Evolutionary conservation across 1,139 yeast species (phyloP).

Genomic region (Taphrina deformans): DNA sequence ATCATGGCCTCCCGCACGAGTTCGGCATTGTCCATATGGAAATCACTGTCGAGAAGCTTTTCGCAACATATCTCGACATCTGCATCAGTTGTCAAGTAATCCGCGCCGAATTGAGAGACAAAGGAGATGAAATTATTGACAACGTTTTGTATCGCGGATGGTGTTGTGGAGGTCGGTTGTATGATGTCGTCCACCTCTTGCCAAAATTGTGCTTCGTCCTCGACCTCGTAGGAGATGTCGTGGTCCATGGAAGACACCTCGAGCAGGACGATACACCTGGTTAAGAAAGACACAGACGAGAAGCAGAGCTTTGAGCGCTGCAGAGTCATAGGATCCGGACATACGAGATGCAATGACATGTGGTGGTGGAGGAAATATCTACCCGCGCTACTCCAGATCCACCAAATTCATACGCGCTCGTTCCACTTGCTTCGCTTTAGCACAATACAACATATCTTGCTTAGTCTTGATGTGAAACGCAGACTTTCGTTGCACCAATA

Average conservation of each 20-base stretch:
- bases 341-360: conserved; percentile 7
- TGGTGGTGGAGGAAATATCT: background rate
- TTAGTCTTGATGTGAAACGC: too few relatives aligned
- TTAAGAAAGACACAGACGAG: too few relatives aligned
- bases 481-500: background rate
- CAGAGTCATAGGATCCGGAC: too few relatives aligned
- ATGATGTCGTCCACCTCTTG: conserved; percentile 38
- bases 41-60: conserved; percentile 43
- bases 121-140: conserved; percentile 42
- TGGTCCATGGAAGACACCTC: background rate
- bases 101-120: conserved; percentile 42
- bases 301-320: background rate
- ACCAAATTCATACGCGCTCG: background rate
- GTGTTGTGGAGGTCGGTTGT: conserved; percentile 32
- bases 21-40: conserved; percentile 43
- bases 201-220: conserved; percentile 25
- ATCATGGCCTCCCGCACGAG: conserved; percentile 44
- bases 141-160: conserved; percentile 37
- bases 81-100: conserved; percentile 43
- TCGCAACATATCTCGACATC: conserved; percentile 44
- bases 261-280: too few relatives aligned
- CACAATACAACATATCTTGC: background rate
- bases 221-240: conserved; percentile 21
- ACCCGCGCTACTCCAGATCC: conserved; percentile 10
- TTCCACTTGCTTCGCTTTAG: background rate